Percentiles rank a stretch among this genome's conserved stretches.
Conservation (phyloP, 768 basidiomycete genomes). For the Arthromyces matolae region DNA sequence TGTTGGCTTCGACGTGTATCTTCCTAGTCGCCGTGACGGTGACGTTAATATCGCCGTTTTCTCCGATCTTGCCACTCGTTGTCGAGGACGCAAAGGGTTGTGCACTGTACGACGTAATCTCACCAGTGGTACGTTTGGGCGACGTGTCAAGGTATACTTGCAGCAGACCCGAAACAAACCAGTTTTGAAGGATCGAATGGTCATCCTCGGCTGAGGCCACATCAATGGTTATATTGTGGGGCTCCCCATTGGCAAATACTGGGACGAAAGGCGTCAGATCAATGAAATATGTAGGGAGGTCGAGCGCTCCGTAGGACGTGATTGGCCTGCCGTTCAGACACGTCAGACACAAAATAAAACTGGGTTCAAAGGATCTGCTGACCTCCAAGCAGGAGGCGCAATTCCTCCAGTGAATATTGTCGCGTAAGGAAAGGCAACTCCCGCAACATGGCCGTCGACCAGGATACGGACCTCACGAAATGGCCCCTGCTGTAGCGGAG, state of each 20-base stretch:
- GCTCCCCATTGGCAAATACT: conserved; percentile 56
- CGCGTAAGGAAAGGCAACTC: conserved; percentile 47
- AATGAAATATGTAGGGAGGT: conserved; percentile 74
- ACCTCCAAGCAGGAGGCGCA: conserved; percentile 68
- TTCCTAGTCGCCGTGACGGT: conserved; percentile 55
- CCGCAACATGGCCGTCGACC: conserved; percentile 42
- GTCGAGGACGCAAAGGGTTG: conserved; percentile 52
- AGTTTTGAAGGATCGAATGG: conserved; percentile 64
- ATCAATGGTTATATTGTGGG: conserved; percentile 69
- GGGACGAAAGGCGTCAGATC: conserved; percentile 79
- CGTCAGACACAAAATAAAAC: not conserved
- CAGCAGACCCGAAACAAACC: conserved; percentile 70
- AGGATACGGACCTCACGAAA: conserved; percentile 49
- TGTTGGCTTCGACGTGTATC: conserved; percentile 57
- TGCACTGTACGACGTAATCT: conserved; percentile 54
- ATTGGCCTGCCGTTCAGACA: conserved; percentile 47
- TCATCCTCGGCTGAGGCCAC: conserved; percentile 67
- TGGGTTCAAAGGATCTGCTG: not conserved
- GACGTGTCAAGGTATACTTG: conserved; percentile 69
- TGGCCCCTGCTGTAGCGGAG: conserved; percentile 38
- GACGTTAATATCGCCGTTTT: conserved; percentile 50
- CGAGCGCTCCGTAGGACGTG: conserved; percentile 71
- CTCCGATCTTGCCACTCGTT: conserved; percentile 39
- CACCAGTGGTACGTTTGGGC: conserved; percentile 57
- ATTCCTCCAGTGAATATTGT: conserved; percentile 77